These are phyloP conservation scores for Pseudocercospora fijiensis DNA, from an alignment of 2,329 filamentous ascomycete species.

Conservation along the genomic window DNA sequence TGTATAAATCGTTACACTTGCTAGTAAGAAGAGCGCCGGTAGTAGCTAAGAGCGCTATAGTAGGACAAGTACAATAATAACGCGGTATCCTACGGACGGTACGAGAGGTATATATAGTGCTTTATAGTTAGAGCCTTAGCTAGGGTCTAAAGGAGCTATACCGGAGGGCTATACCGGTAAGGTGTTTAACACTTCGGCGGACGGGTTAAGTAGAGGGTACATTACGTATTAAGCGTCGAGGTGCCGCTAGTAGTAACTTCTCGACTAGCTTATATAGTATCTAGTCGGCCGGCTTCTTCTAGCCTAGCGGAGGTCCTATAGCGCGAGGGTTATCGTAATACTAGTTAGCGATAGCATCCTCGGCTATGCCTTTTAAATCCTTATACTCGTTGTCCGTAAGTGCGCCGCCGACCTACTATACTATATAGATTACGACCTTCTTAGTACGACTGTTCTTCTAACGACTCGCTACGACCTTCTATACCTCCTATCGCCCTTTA, in stretches of 20 bases:
- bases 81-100: background rate
- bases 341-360: background rate
- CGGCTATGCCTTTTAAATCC: background rate
- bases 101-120: background rate
- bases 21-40: background rate
- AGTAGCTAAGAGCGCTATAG: background rate
- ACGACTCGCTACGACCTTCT: background rate
- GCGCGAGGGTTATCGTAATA: background rate
- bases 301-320: background rate
- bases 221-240: background rate
- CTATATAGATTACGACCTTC: background rate
- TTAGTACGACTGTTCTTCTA: background rate
- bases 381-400: background rate
- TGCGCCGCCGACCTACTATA: background rate
- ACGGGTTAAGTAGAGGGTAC: background rate
- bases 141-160: background rate
- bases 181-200: background rate
- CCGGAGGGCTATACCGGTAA: background rate
- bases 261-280: background rate
- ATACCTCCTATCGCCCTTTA: background rate
- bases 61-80: background rate
- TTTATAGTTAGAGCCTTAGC: background rate
- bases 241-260: background rate
- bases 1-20: background rate
- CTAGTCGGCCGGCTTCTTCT: background rate